Evolutionary conservation across 2,329 filamentous ascomycete genomes (phyloP), one percentile per base, ranked within the genome.

Genomic region (Aspergillus eucalypticola): DNA sequence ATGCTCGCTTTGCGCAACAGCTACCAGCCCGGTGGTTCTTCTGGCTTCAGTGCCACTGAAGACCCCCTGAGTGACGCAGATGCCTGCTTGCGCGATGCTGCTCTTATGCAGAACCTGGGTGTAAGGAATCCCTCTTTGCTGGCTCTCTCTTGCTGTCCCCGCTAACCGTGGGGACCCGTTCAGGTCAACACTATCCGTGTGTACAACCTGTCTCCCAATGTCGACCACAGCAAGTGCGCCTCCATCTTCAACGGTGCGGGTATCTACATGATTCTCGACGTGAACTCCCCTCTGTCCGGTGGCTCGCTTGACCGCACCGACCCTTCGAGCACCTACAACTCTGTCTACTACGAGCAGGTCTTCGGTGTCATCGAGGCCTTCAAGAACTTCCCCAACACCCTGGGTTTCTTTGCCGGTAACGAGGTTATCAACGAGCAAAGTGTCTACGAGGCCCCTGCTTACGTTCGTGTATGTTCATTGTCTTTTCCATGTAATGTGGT

Each of bases 331-430:
- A 83, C 81, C 27, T 88, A 88, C 77, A 82, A 80, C 63, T 73
- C 73, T 41, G 78, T 74, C 53, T 88, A 88, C 70, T 79, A 87
- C 59, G 73, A 76, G 58, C 83, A 86, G 65, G 81, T 86, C 64
- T 89, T 88, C 69, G 79, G 81, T 60, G 80, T 89, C 39, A 83
- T 90, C 39, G 86, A 90, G 73, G 84, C 84, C 5, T 89, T 90
- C 81, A 88, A 88, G 73, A 75, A 79, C 67, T 89, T 86, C 74
- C 84, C 86, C 59, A 89, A 90, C 74, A 83, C 83, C 2, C 78
- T 89, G 25, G 87, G 82, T 41, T 89, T 89, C 79, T 88, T 90
- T 72, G 81, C 84, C 27, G 87, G 85, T 38, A 90, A 90, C 69
- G 87, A 89, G 73, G 83, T 89, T 53, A 88, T 89, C 77, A 88